A percentile compares a stretch with the other conserved stretches of the same genome.
Evolutionary conservation across 495 filamentous ascomycete genomes (phyloP).

Genomic region (Pseudomonodictys pantanalensis): DNA sequence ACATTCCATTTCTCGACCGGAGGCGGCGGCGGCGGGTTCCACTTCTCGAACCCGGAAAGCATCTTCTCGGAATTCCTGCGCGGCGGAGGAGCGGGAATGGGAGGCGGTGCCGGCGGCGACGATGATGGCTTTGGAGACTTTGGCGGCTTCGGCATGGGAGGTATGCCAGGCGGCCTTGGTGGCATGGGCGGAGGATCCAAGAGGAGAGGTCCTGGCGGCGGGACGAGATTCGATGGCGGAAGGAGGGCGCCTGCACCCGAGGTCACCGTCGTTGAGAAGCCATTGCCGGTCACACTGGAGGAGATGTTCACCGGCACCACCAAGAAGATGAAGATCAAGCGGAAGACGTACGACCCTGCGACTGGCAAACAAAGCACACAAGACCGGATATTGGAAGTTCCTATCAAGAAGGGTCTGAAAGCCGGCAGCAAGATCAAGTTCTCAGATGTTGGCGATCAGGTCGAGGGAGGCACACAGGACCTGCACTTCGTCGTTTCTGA

Average conservation of each 20-base stretch:
- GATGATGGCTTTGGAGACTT: conserved; percentile 52
- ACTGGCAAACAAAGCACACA: conserved; percentile 79
- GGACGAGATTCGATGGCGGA: conserved; percentile 48
- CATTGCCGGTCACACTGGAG: conserved; percentile 76
- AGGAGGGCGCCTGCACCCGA: conserved; percentile 66
- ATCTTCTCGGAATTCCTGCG: conserved; percentile 82
- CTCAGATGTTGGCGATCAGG: conserved; percentile 90
- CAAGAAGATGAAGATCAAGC: conserved; percentile 97
- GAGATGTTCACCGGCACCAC: conserved; percentile 79
- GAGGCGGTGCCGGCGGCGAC: conserved; percentile 25
- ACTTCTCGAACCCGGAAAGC: conserved; percentile 75
- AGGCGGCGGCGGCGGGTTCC: conserved; percentile 62
- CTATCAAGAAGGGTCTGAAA: conserved; percentile 91
- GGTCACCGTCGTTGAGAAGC: conserved; percentile 83
- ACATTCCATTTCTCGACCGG: conserved; percentile 75
- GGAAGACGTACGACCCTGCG: conserved; percentile 80
- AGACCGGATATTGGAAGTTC: conserved; percentile 87
- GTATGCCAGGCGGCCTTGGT: conserved; percentile 33
- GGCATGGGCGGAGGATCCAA: conserved; percentile 30
- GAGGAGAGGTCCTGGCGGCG: conserved; percentile 41
- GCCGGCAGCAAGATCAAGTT: conserved; percentile 98
- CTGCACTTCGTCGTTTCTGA: conserved; percentile 90
- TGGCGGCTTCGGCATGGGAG: conserved; percentile 43
- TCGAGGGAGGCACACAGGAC: conserved; percentile 96
- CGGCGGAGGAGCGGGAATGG: conserved; percentile 48